These are phyloP conservation scores for Botrytis medusae DNA, from an alignment of 2,329 filamentous ascomycete genomes.

Conservation along the genomic window DNA sequence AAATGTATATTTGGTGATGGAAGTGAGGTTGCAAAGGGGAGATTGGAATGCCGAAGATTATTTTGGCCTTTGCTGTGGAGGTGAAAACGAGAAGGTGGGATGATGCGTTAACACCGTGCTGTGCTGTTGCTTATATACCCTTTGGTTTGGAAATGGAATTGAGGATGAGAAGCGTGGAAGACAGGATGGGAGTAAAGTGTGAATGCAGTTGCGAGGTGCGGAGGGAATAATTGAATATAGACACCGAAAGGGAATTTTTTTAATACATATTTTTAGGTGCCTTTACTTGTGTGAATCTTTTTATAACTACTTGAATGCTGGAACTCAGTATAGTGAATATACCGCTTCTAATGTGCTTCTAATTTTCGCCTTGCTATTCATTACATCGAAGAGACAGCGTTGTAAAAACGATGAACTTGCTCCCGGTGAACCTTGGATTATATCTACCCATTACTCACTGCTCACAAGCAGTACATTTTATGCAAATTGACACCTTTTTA, in stretches of 20 bases:
- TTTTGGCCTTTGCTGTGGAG: background rate
- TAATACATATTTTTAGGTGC: background rate
- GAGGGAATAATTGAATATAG: constrained; percentile 22
- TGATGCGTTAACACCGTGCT: background rate
- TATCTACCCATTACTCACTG: background rate
- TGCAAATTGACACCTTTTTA: background rate
- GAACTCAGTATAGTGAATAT: background rate
- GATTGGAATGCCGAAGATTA: background rate
- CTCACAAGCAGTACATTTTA: background rate
- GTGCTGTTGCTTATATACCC: constrained; percentile 23
- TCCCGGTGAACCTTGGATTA: background rate
- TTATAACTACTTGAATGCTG: background rate
- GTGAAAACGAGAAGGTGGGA: background rate
- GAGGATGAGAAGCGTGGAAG: background rate
- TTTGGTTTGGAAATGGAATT: constrained; percentile 16
- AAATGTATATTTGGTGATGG: constrained; percentile 3
- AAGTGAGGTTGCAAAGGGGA: constrained; percentile 1
- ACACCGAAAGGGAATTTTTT: constrained; percentile 15
- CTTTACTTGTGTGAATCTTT: background rate
- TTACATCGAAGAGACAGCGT: background rate
- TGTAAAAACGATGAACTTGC: background rate
- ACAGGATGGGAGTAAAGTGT: background rate
- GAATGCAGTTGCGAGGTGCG: background rate
- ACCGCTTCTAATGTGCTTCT: background rate
- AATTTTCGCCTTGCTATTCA: background rate